Evolutionary conservation across 1,284 basidiomycete genomes (phyloP).

Genomic region (Ceratobasidium sp.): DNA sequence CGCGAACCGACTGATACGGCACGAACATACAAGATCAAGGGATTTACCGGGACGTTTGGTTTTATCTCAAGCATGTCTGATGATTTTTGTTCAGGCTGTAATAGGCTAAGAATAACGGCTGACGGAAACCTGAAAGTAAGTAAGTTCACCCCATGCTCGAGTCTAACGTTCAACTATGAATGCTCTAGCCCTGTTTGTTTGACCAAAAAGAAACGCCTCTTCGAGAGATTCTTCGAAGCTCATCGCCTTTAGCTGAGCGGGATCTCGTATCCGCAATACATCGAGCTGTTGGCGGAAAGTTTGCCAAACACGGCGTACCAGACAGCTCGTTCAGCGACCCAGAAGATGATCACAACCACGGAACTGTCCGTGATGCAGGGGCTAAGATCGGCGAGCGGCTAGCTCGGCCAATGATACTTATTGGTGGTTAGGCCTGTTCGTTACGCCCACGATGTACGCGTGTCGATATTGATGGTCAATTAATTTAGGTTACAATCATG

Average conservation of each 20-base stretch:
- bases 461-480: background rate
- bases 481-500: background rate
- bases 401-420: conserved; percentile 82
- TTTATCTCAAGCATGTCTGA: conserved; percentile 94
- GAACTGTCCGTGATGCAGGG: conserved; percentile 28
- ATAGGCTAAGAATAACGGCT: conserved; percentile 81
- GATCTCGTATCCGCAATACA: conserved; percentile 69
- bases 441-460: background rate
- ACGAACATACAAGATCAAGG: conserved; percentile 76
- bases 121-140: conserved; percentile 88
- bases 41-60: conserved; percentile 75
- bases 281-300: conserved; percentile 72
- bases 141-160: conserved; percentile 4
- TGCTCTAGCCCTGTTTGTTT: conserved; percentile 78
- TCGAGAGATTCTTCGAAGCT: conserved; percentile 69
- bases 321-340: conserved; percentile 24
- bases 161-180: background rate
- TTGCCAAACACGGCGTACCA: conserved; percentile 72
- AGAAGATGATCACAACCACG: conserved; percentile 15
- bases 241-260: conserved; percentile 56
- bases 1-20: conserved; percentile 78
- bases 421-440: conserved; percentile 59
- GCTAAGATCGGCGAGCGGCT: conserved; percentile 20
- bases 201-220: conserved; percentile 85
- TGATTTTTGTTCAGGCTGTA: conserved; percentile 87